Evolutionary conservation across 495 filamentous ascomycete genomes (phyloP).

Genomic region (Xylaria bambusicola): DNA sequence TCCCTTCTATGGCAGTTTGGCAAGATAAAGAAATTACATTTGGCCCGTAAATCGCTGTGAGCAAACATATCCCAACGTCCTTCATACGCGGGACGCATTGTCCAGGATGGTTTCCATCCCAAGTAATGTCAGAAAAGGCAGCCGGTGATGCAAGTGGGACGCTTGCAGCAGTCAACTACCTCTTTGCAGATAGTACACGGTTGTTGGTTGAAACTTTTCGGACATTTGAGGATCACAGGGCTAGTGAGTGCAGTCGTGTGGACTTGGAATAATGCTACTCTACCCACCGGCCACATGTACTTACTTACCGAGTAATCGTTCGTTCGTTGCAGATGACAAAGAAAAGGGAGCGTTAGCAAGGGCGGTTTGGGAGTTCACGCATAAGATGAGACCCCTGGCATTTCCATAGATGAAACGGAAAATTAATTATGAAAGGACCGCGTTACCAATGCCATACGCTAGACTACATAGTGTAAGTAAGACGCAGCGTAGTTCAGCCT

Average conservation of each 20-base stretch:
- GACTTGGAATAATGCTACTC: too few relatives aligned
- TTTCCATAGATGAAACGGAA: constrained; percentile 9
- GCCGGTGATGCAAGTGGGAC: background rate
- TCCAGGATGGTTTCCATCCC: background rate
- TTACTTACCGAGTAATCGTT: too few relatives aligned
- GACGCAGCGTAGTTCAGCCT: background rate
- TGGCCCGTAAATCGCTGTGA: background rate
- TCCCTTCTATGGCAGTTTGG: background rate
- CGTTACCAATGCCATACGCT: too few relatives aligned
- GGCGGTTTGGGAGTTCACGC: background rate
- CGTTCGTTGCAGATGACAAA: background rate
- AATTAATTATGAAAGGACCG: background rate
- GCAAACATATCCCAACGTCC: background rate
- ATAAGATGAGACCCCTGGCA: constrained; percentile 3
- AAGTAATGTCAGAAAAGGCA: background rate
- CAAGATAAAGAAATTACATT: background rate
- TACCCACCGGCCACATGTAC: too few relatives aligned
- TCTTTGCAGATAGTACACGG: constrained; percentile 10
- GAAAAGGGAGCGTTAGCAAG: background rate
- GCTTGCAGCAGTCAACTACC: background rate
- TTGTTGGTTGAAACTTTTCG: background rate
- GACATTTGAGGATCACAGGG: constrained; percentile 9
- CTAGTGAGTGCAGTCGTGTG: background rate
- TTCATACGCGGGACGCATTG: background rate
- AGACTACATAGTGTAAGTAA: background rate